Base-by-base conservation (phyloP, 768 basidiomycete genomes). In the Arthromyces matolae region DNA sequence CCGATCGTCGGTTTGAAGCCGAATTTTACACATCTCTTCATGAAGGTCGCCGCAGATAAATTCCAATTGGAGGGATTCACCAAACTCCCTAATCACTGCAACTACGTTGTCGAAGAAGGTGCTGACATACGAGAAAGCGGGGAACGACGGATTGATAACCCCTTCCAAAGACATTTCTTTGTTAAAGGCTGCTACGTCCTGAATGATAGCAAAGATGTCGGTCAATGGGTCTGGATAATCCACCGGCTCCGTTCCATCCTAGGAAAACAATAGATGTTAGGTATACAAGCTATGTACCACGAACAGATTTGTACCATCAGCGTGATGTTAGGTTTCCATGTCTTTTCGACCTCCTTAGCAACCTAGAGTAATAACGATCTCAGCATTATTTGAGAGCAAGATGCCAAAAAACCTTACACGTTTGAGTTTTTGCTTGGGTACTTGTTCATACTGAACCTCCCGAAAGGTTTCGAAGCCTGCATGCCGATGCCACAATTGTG, bases 1-100 rank as follows among this genome's bases (percentile, higher is more conserved):
- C 10, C 64, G 55, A 3, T 40, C 49, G 32, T 64, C 65, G 10
- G 58, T 58, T 10, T 58, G 56, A 7, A 60, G 44, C 18, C 55
- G 45, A 35, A 67, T 62, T 50, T 66, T 67, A 1, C 53, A 49
- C 20, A 69, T 50, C 51, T 63, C 64, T 25, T 64, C 51, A 22
- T 60, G 58, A 10, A 69, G 45, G 2, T 65, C 67, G n/a, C 66
- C 66, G 25, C 45, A 47, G 3, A 69, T 39, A 33, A 71, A 50
- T 29, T 66, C 63, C 23, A 66, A 42, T 33, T 58, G 62, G 32
- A 69, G 9, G 8, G 53, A 52, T 5, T 53, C 56, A 7, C 52
- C 47, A 28, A 66, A 44, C 9, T 41, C 50, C 34, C 60, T 59
- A 27, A 68, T 42, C 0, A 62, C 58, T 10, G 59, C 49, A 14